Evolutionary conservation across 768 basidiomycete species (phyloP).

Genomic region (Xanthoconium stramineum): DNA sequence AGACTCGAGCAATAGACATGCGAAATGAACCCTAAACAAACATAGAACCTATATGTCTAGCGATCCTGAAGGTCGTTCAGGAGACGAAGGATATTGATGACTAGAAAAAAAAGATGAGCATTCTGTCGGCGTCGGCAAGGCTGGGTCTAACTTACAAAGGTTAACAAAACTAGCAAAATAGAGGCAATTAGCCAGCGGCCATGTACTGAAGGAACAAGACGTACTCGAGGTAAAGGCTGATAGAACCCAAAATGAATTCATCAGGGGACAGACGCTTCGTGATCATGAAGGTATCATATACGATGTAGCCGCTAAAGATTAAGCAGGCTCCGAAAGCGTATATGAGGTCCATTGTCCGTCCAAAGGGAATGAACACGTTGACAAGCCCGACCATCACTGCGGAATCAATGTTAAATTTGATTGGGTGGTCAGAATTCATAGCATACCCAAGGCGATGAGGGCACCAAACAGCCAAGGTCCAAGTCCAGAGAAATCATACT

Average conservation of each 20-base stretch:
- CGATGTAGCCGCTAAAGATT: slow-evolving; percentile 85
- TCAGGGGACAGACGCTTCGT: slow-evolving; percentile 87
- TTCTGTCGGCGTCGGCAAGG: not conserved
- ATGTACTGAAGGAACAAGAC: slow-evolving; percentile 28
- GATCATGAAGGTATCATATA: slow-evolving; percentile 90
- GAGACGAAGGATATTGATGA: slow-evolving; percentile 83
- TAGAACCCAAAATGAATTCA: slow-evolving; percentile 87
- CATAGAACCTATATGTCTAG: slow-evolving; percentile 11
- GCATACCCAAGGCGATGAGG: slow-evolving; percentile 72
- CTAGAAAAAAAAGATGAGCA: slow-evolving; percentile 32
- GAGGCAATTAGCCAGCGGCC: slow-evolving; percentile 13
- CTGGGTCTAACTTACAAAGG: slow-evolving; percentile 57
- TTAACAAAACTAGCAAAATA: slow-evolving; percentile 68
- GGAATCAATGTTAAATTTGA: slow-evolving; percentile 1
- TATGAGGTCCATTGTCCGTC: slow-evolving; percentile 74
- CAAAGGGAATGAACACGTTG: slow-evolving; percentile 84
- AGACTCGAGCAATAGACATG: not conserved
- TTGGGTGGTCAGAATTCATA: not conserved
- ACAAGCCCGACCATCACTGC: slow-evolving; percentile 80
- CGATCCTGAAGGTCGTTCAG: slow-evolving; percentile 55
- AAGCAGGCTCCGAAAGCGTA: slow-evolving; percentile 76
- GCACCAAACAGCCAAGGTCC: slow-evolving; percentile 88
- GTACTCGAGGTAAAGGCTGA: slow-evolving; percentile 93
- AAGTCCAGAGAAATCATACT: slow-evolving; percentile 95
- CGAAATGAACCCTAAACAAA: not conserved